Conservation (phyloP, 768 basidiomycete genomes). For the Trametes cubensis region DNA sequence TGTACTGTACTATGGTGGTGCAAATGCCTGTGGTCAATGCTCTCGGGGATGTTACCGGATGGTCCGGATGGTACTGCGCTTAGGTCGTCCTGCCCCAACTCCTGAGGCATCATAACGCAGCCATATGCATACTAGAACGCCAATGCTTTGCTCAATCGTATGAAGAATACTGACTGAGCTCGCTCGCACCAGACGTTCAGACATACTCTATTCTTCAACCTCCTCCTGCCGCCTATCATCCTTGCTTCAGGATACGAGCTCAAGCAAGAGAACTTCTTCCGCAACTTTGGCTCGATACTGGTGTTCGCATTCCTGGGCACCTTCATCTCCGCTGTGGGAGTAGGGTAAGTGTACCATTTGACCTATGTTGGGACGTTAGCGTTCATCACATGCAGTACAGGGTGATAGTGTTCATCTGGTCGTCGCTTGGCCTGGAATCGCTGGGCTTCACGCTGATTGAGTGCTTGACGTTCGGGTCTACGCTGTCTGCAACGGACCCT, state of each 20-base stretch:
- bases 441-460: slow-evolving; percentile 85
- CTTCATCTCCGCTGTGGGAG: slow-evolving; percentile 93
- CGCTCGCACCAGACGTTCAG: slow-evolving; percentile 76
- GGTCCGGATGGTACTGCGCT: no score
- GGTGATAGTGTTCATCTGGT: slow-evolving; percentile 92
- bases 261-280: slow-evolving; percentile 99
- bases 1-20: no score
- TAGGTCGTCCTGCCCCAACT: no score
- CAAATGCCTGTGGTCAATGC: no score
- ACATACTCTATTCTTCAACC: slow-evolving; percentile 96
- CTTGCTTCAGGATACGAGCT: slow-evolving; percentile 97
- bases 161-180: neutral
- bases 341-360: slow-evolving; percentile 68
- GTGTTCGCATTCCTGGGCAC: slow-evolving; percentile 94
- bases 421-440: slow-evolving; percentile 88
- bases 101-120: no score
- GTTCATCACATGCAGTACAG: slow-evolving; percentile 63
- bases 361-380: slow-evolving; percentile 5
- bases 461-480: slow-evolving; percentile 95
- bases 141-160: no score
- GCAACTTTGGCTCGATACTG: slow-evolving; percentile 96
- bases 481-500: slow-evolving; percentile 95
- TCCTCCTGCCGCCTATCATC: slow-evolving; percentile 97
- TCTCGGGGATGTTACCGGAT: no score
- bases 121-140: no score